phyloP scores from a whole-genome alignment of 352 stramenopile species.

The Pythium rishiriense region DNA sequence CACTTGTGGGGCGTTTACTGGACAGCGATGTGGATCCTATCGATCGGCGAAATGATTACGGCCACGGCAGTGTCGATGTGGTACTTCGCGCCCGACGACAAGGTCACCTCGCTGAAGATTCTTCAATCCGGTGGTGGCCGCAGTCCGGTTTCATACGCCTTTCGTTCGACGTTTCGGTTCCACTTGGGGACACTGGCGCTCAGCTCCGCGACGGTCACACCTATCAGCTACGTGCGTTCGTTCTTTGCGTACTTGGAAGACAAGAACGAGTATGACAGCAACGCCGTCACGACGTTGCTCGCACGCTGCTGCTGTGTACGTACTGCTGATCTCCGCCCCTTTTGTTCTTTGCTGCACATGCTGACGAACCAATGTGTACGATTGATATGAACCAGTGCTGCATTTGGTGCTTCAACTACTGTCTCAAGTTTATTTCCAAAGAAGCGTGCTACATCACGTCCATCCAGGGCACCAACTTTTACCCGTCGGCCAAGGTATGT shows the following conservation, averaged over 20 bases:
- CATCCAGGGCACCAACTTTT: conserved; percentile 79
- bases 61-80: conserved; percentile 70
- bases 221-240: conserved; percentile 62
- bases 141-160: conserved; percentile 68
- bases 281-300: conserved; percentile 50
- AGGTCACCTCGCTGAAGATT: conserved; percentile 55
- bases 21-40: conserved; percentile 64
- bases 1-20: conserved; percentile 84
- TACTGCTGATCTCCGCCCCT: conserved; percentile 14
- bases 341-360: conserved; percentile 1
- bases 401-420: conserved; percentile 84
- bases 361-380: not conserved
- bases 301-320: conserved; percentile 75
- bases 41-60: conserved; percentile 75
- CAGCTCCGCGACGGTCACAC: conserved; percentile 56
- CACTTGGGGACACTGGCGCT: conserved; percentile 76
- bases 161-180: conserved; percentile 59
- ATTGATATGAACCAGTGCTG: conserved; percentile 51
- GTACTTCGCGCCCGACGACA: conserved; percentile 76
- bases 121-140: conserved; percentile 33
- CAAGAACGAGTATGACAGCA: conserved; percentile 79
- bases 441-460: conserved; percentile 80
- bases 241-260: conserved; percentile 85
- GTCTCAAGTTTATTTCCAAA: conserved; percentile 84
- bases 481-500: conserved; percentile 68